These are phyloP conservation scores for Alternaria sp. DNA, from an alignment of 2,329 filamentous ascomycete species.

Conservation along the genomic window DNA sequence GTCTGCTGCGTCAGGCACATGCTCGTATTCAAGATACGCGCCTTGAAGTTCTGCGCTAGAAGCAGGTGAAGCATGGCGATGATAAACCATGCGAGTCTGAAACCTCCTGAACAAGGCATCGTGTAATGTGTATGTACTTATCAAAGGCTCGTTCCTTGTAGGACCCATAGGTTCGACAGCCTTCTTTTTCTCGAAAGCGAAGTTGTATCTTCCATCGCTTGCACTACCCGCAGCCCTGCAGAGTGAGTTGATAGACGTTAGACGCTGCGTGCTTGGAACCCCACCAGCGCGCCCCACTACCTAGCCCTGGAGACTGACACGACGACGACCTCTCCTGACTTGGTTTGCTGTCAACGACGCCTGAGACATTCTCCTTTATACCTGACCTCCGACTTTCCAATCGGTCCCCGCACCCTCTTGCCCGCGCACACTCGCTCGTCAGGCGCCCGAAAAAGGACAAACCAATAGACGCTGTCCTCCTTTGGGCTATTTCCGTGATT, in stretches of 20 bases:
- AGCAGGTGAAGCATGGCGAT: slow-evolving; percentile 33
- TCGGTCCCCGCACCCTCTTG: slow-evolving; percentile 31
- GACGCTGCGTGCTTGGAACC: slow-evolving; percentile 27
- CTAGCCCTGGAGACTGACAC: slow-evolving; percentile 24
- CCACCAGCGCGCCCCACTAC: slow-evolving; percentile 38
- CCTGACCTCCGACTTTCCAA: slow-evolving; percentile 19
- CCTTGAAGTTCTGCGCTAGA: slow-evolving; percentile 25
- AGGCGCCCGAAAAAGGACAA: slow-evolving; percentile 42
- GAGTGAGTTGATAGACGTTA: slow-evolving; percentile 21
- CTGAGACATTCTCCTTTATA: slow-evolving; percentile 27
- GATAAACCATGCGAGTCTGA: slow-evolving; percentile 23
- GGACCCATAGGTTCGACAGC: background rate
- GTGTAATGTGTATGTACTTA: slow-evolving; percentile 11
- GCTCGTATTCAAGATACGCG: slow-evolving; percentile 8
- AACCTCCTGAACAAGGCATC: slow-evolving; percentile 31
- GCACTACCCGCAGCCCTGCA: slow-evolving; percentile 23
- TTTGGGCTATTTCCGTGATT: slow-evolving; percentile 46
- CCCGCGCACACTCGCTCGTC: slow-evolving; percentile 24
- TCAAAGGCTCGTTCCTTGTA: slow-evolving; percentile 1
- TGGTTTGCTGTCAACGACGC: slow-evolving; percentile 25
- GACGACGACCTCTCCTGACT: slow-evolving; percentile 33
- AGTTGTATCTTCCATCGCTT: background rate
- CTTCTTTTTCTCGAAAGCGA: background rate
- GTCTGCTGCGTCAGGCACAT: slow-evolving; percentile 7
- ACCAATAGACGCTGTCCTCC: slow-evolving; percentile 52